phyloP scores from a whole-genome alignment of 768 basidiomycete genomes.

The Dentipellis sp. region DNA sequence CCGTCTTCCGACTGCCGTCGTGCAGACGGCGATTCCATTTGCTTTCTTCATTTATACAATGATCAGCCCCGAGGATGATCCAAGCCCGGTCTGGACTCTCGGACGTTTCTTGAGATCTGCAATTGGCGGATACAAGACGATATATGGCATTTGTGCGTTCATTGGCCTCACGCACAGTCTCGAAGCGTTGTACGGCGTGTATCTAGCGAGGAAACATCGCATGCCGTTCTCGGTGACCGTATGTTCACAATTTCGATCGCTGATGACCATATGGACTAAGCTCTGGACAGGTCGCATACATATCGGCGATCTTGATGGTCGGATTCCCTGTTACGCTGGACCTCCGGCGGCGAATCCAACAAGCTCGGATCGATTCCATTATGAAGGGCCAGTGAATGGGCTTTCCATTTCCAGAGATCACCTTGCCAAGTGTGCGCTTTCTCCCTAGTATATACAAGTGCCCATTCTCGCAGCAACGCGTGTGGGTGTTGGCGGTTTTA shows the following conservation, averaged over 20 bases:
- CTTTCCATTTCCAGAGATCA: too few species aligned
- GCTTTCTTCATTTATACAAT: slow-evolving; percentile 26
- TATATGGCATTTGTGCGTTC: slow-evolving; percentile 27
- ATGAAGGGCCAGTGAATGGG: slow-evolving; percentile 53
- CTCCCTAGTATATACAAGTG: not conserved
- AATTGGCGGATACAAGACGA: slow-evolving; percentile 19
- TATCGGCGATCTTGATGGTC: slow-evolving; percentile 36
- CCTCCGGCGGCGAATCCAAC: slow-evolving; percentile 50
- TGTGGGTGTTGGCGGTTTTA: too few species aligned
- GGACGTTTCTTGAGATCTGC: slow-evolving; percentile 24
- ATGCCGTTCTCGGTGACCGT: slow-evolving; percentile 34
- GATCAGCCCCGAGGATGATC: slow-evolving; percentile 16
- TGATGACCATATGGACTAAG: not conserved
- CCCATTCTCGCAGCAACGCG: too few species aligned
- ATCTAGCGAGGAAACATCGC: slow-evolving; percentile 42
- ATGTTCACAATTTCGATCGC: slow-evolving; percentile 12
- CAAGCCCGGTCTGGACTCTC: slow-evolving; percentile 15
- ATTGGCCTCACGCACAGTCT: slow-evolving; percentile 29
- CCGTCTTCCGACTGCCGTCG: slow-evolving; percentile 28
- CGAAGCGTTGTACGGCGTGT: slow-evolving; percentile 39
- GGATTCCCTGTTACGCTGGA: slow-evolving; percentile 50
- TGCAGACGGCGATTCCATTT: slow-evolving; percentile 21
- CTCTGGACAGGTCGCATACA: slow-evolving; percentile 38
- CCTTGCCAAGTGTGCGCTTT: not conserved
- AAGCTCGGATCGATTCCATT: slow-evolving; percentile 67